Evolutionary conservation across 768 basidiomycete genomes (phyloP).

Genomic region (Brasilioporus rufonigricans): DNA sequence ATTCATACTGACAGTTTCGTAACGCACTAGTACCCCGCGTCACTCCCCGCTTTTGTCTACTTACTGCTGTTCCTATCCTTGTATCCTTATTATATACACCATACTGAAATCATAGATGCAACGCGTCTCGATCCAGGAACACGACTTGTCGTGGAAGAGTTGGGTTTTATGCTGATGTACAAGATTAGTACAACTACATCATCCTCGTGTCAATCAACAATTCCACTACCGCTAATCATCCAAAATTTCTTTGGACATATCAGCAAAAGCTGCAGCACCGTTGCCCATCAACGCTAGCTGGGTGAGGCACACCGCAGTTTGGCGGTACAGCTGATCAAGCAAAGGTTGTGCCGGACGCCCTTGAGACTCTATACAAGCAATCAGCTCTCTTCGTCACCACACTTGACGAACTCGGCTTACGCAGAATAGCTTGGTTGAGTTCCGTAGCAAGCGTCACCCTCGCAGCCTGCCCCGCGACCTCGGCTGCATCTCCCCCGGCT

Average conservation of each 20-base stretch:
- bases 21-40: conserved; percentile 17
- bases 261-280: conserved; percentile 79
- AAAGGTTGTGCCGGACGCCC: conserved; percentile 68
- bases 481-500: conserved; percentile 62
- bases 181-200: conserved; percentile 16
- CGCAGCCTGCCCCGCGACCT: conserved; percentile 66
- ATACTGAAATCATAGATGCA: conserved; percentile 12
- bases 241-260: conserved; percentile 72
- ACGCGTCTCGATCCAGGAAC: background rate
- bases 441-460: conserved; percentile 68
- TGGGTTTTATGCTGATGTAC: conserved; percentile 14
- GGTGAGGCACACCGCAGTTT: conserved; percentile 63
- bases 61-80: conserved; percentile 9
- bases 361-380: conserved; percentile 59
- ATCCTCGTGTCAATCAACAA: background rate
- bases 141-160: conserved; percentile 4
- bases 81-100: conserved; percentile 30
- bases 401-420: conserved; percentile 41
- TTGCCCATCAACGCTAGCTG: conserved; percentile 71
- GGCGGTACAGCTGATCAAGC: conserved; percentile 76
- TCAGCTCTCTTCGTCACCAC: background rate
- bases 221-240: conserved; percentile 36
- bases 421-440: conserved; percentile 78
- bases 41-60: conserved; percentile 1
- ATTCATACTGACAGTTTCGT: conserved; percentile 6